Evolutionary conservation across 1,284 basidiomycete genomes (phyloP).

Genomic region (Rhodofomes roseus): DNA sequence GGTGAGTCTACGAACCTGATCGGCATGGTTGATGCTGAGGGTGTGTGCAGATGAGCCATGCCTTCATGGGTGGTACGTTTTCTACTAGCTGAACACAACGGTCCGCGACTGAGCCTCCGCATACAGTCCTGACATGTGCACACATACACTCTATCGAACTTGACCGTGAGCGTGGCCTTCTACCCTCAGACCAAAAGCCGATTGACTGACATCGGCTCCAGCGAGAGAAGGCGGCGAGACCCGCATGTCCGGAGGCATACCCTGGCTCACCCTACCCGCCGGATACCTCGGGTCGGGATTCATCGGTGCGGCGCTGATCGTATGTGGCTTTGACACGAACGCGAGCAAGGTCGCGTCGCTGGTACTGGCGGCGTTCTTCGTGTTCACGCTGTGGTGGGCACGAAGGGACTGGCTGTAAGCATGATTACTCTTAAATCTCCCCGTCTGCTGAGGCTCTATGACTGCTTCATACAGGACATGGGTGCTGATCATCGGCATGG

Average conservation of each 20-base stretch:
- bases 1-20: constrained; percentile 36
- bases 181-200: constrained; percentile 1
- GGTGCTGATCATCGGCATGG: constrained; percentile 73
- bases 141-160: constrained; percentile 86
- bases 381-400: constrained; percentile 94
- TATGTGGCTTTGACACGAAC: constrained; percentile 92
- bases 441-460: neutral
- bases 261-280: constrained; percentile 82
- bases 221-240: constrained; percentile 94
- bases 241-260: constrained; percentile 89
- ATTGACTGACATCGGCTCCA: constrained; percentile 24
- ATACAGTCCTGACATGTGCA: constrained; percentile 79
- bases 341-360: constrained; percentile 89
- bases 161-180: constrained; percentile 55
- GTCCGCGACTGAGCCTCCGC: neutral
- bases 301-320: constrained; percentile 87
- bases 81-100: neutral
- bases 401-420: constrained; percentile 75
- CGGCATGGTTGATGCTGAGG: neutral
- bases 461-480: constrained; percentile 49
- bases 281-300: constrained; percentile 92
- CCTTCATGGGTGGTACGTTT: constrained; percentile 34
- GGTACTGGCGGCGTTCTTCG: constrained; percentile 80
- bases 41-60: constrained; percentile 72
- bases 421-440: neutral